phyloP scores from a whole-genome alignment of 768 basidiomycete genomes.

The Fistulinella prunicolor region DNA sequence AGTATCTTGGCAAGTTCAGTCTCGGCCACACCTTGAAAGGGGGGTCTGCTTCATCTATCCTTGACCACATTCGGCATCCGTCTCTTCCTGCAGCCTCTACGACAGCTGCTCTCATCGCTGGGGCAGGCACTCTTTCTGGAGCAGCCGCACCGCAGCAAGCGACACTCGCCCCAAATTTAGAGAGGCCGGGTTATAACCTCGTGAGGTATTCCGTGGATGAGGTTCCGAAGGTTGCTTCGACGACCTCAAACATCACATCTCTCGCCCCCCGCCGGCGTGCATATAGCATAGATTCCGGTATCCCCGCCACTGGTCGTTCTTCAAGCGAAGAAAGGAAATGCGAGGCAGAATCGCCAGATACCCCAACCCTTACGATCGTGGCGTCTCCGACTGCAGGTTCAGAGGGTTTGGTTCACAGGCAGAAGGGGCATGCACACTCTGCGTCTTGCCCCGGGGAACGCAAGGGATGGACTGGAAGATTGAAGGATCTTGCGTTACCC shows the following conservation, averaged over 20 bases:
- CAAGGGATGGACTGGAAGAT: conserved; percentile 35
- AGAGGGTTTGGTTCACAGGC: background rate
- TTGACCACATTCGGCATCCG: conserved; percentile 17
- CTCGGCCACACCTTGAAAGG: conserved; percentile 20
- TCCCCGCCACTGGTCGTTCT: background rate
- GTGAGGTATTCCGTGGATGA: conserved; percentile 45
- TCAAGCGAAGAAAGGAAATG: conserved; percentile 1
- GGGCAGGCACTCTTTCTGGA: conserved; percentile 63
- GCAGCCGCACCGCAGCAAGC: conserved; percentile 50
- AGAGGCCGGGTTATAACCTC: conserved; percentile 62
- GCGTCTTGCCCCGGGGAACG: conserved; percentile 10
- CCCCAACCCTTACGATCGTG: conserved; percentile 14
- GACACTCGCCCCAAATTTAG: conserved; percentile 54
- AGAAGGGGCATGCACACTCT: background rate
- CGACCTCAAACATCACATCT: background rate
- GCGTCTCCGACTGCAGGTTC: conserved; percentile 14
- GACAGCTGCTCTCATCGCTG: conserved; percentile 63
- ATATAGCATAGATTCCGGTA: conserved; percentile 13
- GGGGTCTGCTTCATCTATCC: conserved; percentile 27
- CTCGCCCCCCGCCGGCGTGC: conserved; percentile 10
- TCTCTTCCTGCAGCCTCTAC: conserved; percentile 20
- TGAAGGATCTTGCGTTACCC: conserved; percentile 41
- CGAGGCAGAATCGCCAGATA: conserved; percentile 16
- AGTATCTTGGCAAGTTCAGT: background rate
- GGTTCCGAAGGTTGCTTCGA: background rate